Conservation (phyloP, 208 protist genomes). For the Balamuthia mandrillaris region DNA sequence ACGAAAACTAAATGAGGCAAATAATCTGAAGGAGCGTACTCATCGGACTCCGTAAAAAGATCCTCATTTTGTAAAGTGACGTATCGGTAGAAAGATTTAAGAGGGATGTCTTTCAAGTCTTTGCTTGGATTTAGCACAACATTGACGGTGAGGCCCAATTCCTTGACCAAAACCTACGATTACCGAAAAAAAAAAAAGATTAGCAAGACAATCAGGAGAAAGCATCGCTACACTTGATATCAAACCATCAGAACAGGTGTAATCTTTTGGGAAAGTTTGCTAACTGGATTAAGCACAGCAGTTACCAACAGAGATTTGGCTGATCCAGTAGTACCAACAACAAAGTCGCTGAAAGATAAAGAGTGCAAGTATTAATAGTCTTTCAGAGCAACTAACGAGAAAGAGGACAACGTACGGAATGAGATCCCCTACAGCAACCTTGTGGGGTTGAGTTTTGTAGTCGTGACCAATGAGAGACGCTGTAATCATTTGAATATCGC, state of each 20-base stretch:
- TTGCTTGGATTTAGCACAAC: slow-evolving; percentile 54
- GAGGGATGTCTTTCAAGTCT: slow-evolving; percentile 71
- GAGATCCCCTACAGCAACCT: too few species aligned
- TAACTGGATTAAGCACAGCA: slow-evolving; percentile 85
- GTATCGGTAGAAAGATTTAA: slow-evolving; percentile 87
- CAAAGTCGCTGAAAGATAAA: neutral
- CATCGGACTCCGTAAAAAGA: slow-evolving; percentile 72
- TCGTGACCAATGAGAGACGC: too few species aligned
- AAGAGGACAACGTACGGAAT: neutral
- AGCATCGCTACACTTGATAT: neutral
- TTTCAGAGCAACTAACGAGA: neutral
- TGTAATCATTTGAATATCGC: too few species aligned
- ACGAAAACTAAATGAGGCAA: slow-evolving; percentile 60
- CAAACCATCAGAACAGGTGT: slow-evolving; percentile 78
- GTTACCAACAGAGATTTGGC: neutral
- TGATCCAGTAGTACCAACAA: neutral
- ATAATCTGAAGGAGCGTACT: too few species aligned
- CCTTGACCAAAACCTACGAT: neutral
- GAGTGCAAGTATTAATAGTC: too few species aligned
- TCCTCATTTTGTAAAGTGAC: slow-evolving; percentile 71
- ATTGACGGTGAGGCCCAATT: slow-evolving; percentile 14
- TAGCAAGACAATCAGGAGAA: neutral
- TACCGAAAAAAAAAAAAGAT: neutral
- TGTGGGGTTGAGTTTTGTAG: too few species aligned
- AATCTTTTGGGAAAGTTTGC: slow-evolving; percentile 77